Percentiles rank a stretch among this genome's conserved stretches.
Evolutionary conservation across 2,329 filamentous ascomycete species (phyloP).

Genomic region (Corniculantispora saksenae): DNA sequence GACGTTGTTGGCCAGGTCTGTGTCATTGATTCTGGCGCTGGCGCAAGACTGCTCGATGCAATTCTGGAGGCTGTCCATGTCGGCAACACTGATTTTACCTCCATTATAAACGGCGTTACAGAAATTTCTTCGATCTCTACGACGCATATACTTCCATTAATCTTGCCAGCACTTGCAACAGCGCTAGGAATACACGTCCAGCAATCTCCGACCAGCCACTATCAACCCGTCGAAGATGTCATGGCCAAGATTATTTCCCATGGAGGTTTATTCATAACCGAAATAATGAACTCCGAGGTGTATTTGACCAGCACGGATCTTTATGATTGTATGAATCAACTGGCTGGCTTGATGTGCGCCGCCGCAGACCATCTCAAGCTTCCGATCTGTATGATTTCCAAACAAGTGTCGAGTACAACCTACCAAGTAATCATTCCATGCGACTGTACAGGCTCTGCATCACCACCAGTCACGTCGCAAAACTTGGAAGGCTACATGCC

Average conservation of each 20-base stretch:
- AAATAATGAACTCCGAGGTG: slow-evolving; percentile 21
- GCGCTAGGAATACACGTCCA: slow-evolving; percentile 22
- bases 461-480: neutral
- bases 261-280: slow-evolving; percentile 26
- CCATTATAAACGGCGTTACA: slow-evolving; percentile 23
- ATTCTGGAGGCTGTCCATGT: slow-evolving; percentile 25
- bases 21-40: slow-evolving; percentile 22
- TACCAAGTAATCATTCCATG: slow-evolving; percentile 13
- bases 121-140: slow-evolving; percentile 19
- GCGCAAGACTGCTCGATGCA: slow-evolving; percentile 26
- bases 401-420: neutral
- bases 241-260: slow-evolving; percentile 22
- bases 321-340: slow-evolving; percentile 25
- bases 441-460: neutral
- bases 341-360: slow-evolving; percentile 24
- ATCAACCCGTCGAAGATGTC: slow-evolving; percentile 18
- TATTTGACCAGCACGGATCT: slow-evolving; percentile 19
- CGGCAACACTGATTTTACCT: slow-evolving; percentile 22
- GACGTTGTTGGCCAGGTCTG: slow-evolving; percentile 24
- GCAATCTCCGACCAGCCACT: neutral
- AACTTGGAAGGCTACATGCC: neutral
- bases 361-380: slow-evolving; percentile 23
- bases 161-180: slow-evolving; percentile 27
- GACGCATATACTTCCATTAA: slow-evolving; percentile 23
- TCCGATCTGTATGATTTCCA: slow-evolving; percentile 22